Conservation (phyloP, 2,329 filamentous ascomycete genomes). For the Alternaria novae-zelandiae region DNA sequence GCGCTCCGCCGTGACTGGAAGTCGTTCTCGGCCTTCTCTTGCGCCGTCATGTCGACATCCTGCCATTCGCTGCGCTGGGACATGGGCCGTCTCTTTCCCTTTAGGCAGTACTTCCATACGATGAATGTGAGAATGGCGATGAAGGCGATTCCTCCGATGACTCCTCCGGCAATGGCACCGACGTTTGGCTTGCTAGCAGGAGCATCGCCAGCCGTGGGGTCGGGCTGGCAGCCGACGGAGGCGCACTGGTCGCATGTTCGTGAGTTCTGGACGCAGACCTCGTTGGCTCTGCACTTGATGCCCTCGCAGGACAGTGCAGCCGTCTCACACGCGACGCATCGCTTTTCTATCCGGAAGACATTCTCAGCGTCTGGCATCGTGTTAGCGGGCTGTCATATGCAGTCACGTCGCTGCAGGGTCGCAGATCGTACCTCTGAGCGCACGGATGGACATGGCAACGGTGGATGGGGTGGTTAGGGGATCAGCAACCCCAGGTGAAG, state of each 20-base stretch:
- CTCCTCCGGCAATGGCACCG: slow-evolving; percentile 89
- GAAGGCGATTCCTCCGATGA: slow-evolving; percentile 80
- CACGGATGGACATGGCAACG: slow-evolving; percentile 26
- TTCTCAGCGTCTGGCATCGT: slow-evolving; percentile 40
- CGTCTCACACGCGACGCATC: slow-evolving; percentile 64
- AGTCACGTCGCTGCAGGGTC: not conserved
- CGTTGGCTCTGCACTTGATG: slow-evolving; percentile 56
- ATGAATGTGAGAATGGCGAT: slow-evolving; percentile 78
- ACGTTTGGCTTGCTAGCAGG: slow-evolving; percentile 63
- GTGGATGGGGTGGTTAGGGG: slow-evolving; percentile 17
- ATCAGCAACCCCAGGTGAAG: slow-evolving; percentile 16
- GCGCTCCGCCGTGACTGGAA: slow-evolving; percentile 63
- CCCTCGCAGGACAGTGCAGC: slow-evolving; percentile 61
- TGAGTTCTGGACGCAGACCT: slow-evolving; percentile 66
- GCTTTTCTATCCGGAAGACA: slow-evolving; percentile 58
- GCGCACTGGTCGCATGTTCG: slow-evolving; percentile 67
- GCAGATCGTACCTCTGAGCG: slow-evolving; percentile 18
- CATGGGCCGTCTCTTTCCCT: slow-evolving; percentile 72
- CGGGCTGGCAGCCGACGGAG: slow-evolving; percentile 59
- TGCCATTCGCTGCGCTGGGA: slow-evolving; percentile 62
- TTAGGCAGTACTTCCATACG: slow-evolving; percentile 87
- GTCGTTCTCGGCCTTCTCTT: slow-evolving; percentile 64
- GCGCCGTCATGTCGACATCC: slow-evolving; percentile 59
- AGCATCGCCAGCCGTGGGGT: slow-evolving; percentile 40
- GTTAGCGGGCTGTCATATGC: slow-evolving; percentile 15